Evolutionary conservation across 2,329 filamentous ascomycete genomes (phyloP).

Genomic region (Ophiostoma sp.): DNA sequence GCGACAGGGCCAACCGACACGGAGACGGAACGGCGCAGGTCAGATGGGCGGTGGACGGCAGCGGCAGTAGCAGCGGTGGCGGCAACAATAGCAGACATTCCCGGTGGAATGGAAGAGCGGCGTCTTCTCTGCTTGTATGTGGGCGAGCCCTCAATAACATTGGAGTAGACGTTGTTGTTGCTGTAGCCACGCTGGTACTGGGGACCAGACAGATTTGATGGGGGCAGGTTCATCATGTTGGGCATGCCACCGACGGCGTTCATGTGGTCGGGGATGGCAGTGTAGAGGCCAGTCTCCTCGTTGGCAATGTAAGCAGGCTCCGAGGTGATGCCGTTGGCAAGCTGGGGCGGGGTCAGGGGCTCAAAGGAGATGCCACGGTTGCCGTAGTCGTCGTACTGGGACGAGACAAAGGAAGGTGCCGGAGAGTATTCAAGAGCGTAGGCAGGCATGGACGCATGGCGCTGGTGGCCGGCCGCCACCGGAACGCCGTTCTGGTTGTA

Average conservation of each 20-base stretch:
- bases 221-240: slow-evolving; percentile 84
- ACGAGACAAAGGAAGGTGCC: slow-evolving; percentile 96
- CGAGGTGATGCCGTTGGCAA: slow-evolving; percentile 70
- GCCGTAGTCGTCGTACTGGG: slow-evolving; percentile 96
- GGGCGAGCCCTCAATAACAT: slow-evolving; percentile 89
- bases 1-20: slow-evolving; percentile 75
- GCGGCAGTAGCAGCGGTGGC: slow-evolving; percentile 46
- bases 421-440: slow-evolving; percentile 95
- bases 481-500: slow-evolving; percentile 92
- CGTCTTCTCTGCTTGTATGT: slow-evolving; percentile 97
- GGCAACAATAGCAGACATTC: slow-evolving; percentile 63
- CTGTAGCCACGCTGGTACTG: slow-evolving; percentile 73
- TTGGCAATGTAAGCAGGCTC: slow-evolving; percentile 98
- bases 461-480: slow-evolving; percentile 75
- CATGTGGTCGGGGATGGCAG: slow-evolving; percentile 84
- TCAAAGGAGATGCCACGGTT: slow-evolving; percentile 94
- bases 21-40: slow-evolving; percentile 86
- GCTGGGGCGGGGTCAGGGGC: slow-evolving; percentile 91
- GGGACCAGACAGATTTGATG: slow-evolving; percentile 73
- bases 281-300: slow-evolving; percentile 94
- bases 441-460: slow-evolving; percentile 96
- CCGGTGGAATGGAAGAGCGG: slow-evolving; percentile 84
- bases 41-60: slow-evolving; percentile 68
- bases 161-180: slow-evolving; percentile 75
- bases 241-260: slow-evolving; percentile 68